Evolutionary conservation across 108 stramenopile genomes (phyloP).

Genomic region (Skeletonema tropicum): DNA sequence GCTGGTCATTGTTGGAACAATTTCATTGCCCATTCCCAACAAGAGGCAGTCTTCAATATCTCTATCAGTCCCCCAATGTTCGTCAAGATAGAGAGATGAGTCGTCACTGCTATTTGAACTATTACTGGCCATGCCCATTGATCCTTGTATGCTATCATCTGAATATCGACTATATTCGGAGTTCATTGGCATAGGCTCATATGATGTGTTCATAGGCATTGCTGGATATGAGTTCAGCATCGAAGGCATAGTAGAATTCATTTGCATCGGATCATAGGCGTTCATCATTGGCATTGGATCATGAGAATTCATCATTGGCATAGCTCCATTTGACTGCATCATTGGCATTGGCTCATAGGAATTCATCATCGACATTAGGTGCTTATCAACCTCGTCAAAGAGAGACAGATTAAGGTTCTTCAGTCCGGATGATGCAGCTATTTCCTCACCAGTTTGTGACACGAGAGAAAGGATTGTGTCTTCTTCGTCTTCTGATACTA

Average conservation of each 20-base stretch:
- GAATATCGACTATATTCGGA: not conserved
- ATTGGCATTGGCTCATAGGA: no score
- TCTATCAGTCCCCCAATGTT: not conserved
- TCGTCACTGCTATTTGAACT: not conserved
- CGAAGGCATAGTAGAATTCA: no score
- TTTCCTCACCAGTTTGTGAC: not conserved
- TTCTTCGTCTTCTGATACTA: not conserved
- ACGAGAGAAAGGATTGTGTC: not conserved
- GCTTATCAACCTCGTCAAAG: not conserved
- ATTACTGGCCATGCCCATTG: not conserved
- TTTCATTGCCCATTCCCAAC: not conserved
- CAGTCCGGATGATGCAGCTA: no score
- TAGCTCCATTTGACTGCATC: no score
- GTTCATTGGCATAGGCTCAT: no score
- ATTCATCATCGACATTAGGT: not conserved
- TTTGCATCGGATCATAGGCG: no score
- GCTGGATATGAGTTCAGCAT: no score
- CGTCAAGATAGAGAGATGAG: not conserved
- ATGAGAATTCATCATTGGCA: no score
- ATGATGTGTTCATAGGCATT: no score
- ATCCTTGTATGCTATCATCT: not conserved
- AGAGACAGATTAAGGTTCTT: not conserved
- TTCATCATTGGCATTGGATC: no score
- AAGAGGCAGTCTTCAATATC: conserved; percentile 3
- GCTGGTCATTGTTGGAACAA: not conserved